Evolutionary conservation across 1,139 yeast genomes (phyloP), one percentile per base, ranked within the genome.

Genomic region (Saccharomyces hybrid): DNA sequence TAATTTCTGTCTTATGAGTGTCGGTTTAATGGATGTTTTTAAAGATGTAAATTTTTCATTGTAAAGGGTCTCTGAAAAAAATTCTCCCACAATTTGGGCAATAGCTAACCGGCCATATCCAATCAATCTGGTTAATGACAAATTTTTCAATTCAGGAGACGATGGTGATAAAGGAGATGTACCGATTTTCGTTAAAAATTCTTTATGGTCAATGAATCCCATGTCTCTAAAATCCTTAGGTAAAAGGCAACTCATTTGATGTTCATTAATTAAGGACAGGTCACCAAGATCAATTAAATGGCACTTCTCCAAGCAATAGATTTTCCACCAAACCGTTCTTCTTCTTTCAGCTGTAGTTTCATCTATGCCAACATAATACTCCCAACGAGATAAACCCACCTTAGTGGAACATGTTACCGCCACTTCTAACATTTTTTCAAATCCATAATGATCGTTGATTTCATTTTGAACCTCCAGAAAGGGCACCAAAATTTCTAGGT

Each of bases 21-120:
- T 58, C 1, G 68, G 68, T 32, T 59, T 57, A 2, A 67, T 63
- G 2, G 60, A 55, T 44, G 65, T 64, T 53, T 57, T 58, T 7
- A 67, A 63, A 1, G 68, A 60, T 0, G 71, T 67, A 50, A 57
- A 66, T 21, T 59, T 60, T 48, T 65, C 68, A 49, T 57, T 57
- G 52, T 60, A 65, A 19, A 67, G 54, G n/a, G 65, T 62, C 2
- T 59, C 59, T 5, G 52, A 42, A 42, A 57, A 61, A 46, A 64
- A 66, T 14, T 62, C 54, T 32, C 64, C 57, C 6, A 50, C 53
- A 9, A 64, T 58, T 46, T 60, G 64, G 0, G 53, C 32, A 2
- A 58, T 31, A 1, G 66, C 67, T 46, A 57, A 52, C 14, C 56
- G 56, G 21, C 67, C 67, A 53, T 65, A 65, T n/a, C 52, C 53